These are phyloP conservation scores for Aspergillus panamensis DNA, from an alignment of 495 filamentous ascomycete genomes.

Conservation along the genomic window DNA sequence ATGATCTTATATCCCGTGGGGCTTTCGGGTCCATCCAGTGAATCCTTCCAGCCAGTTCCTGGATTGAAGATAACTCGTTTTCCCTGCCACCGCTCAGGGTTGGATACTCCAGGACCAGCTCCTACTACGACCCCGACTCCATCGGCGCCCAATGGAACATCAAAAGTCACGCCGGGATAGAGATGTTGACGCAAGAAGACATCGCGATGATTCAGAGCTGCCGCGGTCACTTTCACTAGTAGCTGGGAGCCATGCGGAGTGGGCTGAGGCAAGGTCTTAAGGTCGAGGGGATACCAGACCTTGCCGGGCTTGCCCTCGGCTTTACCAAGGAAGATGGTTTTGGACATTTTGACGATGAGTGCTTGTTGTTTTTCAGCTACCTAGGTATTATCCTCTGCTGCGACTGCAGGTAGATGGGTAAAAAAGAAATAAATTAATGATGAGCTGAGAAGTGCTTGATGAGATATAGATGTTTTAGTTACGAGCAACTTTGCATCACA, in stretches of 20 bases:
- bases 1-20: slow-evolving; percentile 60
- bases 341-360: slow-evolving; percentile 47
- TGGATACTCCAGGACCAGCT: slow-evolving; percentile 51
- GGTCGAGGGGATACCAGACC: slow-evolving; percentile 70
- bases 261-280: slow-evolving; percentile 56
- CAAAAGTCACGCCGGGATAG: slow-evolving; percentile 79
- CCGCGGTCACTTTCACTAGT: slow-evolving; percentile 66
- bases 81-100: slow-evolving; percentile 48
- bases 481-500: background rate
- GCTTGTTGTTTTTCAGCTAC: background rate
- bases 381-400: background rate
- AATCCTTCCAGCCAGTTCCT: slow-evolving; percentile 66
- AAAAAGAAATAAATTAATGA: too few relatives aligned
- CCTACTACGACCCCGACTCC: slow-evolving; percentile 68
- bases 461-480: background rate
- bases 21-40: slow-evolving; percentile 69
- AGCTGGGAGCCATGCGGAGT: slow-evolving; percentile 61
- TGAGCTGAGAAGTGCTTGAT: background rate
- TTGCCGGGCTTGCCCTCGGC: slow-evolving; percentile 63
- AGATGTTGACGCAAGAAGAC: slow-evolving; percentile 88
- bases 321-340: slow-evolving; percentile 46
- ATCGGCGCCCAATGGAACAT: slow-evolving; percentile 72
- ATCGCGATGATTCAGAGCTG: slow-evolving; percentile 87
- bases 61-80: slow-evolving; percentile 76
- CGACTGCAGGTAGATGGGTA: background rate